A percentile compares a stretch with the other conserved stretches of the same genome.
Evolutionary conservation across 2,329 filamentous ascomycete species (phyloP).

Genomic region (Hawksworthiomyces lignivorus): DNA sequence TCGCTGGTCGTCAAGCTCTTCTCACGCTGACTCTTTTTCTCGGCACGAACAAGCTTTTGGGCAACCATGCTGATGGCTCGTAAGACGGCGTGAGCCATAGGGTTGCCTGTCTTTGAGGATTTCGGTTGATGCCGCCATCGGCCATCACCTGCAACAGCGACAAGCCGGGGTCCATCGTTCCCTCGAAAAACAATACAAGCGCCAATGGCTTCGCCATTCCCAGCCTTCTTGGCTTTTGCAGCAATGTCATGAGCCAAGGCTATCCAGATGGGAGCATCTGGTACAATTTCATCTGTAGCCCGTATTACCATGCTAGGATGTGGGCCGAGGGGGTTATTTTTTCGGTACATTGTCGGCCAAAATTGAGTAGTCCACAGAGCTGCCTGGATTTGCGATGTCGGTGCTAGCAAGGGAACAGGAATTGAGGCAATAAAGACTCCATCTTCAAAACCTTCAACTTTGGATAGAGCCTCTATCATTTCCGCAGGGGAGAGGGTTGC

Average conservation of each 20-base stretch:
- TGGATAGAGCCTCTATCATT: slow-evolving; percentile 38
- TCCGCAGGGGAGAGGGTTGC: slow-evolving; percentile 46
- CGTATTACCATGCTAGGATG: slow-evolving; percentile 68
- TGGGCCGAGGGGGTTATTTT: slow-evolving; percentile 79
- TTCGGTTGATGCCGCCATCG: slow-evolving; percentile 54
- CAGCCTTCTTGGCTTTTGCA: slow-evolving; percentile 45
- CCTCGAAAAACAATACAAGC: slow-evolving; percentile 66
- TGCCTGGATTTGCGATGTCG: slow-evolving; percentile 69
- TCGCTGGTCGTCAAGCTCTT: slow-evolving; percentile 5
- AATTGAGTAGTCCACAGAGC: slow-evolving; percentile 66
- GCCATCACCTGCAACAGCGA: slow-evolving; percentile 70
- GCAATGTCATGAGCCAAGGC: slow-evolving; percentile 59
- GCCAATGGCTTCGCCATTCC: slow-evolving; percentile 62
- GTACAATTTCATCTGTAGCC: slow-evolving; percentile 59
- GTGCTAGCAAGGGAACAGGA: slow-evolving; percentile 63
- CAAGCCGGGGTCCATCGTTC: slow-evolving; percentile 42
- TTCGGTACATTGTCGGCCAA: slow-evolving; percentile 81
- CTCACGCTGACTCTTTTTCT: slow-evolving; percentile 30
- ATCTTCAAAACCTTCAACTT: slow-evolving; percentile 42
- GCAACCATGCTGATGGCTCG: slow-evolving; percentile 79
- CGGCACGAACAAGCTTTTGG: slow-evolving; percentile 52
- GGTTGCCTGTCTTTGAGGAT: slow-evolving; percentile 51
- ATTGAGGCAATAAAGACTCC: slow-evolving; percentile 52
- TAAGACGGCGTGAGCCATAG: slow-evolving; percentile 70
- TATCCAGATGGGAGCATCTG: slow-evolving; percentile 59